Base-by-base conservation (phyloP, 2,329 filamentous ascomycete species). In the Claviceps monticola region DNA sequence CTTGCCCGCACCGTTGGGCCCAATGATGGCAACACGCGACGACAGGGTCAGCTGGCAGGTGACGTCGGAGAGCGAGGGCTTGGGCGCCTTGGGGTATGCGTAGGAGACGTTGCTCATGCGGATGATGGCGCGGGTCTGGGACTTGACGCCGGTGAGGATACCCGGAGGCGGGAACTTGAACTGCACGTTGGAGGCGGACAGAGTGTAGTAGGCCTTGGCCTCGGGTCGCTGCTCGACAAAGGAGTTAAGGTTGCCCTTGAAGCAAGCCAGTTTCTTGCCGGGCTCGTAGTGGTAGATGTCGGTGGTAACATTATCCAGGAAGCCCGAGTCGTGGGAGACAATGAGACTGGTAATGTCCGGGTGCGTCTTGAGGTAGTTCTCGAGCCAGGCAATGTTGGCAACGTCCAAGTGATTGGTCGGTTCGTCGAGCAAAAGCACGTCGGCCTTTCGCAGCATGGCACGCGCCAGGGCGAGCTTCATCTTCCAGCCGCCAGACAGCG, bases 201-300 rank as follows among this genome's bases (percentile, higher is more conserved):
- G 80, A 6, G 90, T 97, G 74, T 98, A 98, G 76, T 98, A 98
- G 66, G 86, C 90, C 79, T 95, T 96, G 55, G 86, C 93, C 71
- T 97, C 93, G 13, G 93, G 93, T 65, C 88, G 88, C 59, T 88
- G 74, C 70, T 86, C 79, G 66, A 98, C 93, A 64, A 98, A 96
- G 37, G 76, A 82, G 19, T 81, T 80, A 53, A 93, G 74, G 69
- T 93, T 91, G 57, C 87, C 87, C 72, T 83, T 85, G 78, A 88
- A 91, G 70, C 81, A 83, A 21, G 83, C 83, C 34, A 98, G 79
- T 75, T 97, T 98, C 82, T 98, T 98, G 69, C 83, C 81, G 26
- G 80, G 80, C 70, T 98, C 93, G 71, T 98, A 98, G 73, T 98
- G 93, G 73, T 96, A 96, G 64, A 98, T 96, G 66, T 98, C 93